Evolutionary conservation across 2,329 filamentous ascomycete genomes (phyloP), one percentile per base, ranked within the genome.

Genomic region (Phyllosticta paracitricarpa): DNA sequence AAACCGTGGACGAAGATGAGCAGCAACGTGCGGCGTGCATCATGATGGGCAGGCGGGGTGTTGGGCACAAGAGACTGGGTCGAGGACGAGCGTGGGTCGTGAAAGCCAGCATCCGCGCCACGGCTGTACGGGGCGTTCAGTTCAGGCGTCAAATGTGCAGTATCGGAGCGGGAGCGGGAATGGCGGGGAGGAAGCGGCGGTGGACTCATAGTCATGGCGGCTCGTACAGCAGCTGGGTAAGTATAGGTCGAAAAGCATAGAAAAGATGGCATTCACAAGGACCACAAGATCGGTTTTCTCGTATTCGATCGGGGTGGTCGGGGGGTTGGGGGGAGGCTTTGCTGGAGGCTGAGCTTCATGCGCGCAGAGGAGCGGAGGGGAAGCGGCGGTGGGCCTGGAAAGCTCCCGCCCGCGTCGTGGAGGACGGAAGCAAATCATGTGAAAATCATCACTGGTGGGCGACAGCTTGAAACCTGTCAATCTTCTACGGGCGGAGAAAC

Each of bases 1-100:
- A 95, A 96, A 63, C 92, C 91, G 76, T 96, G 92, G 61, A 96
- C 85, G 71, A 91, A 96, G 59, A 96, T 78, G 24, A 96, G 71
- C 1, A 97, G 80, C 25, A 97, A 78, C 26, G 79, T 81, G 57
- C 84, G 76, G 25, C 74, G 71, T n/a, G 72, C 71, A 28, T 70
- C 65, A 40, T 40, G 6, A 14, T 69, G 67, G 33, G 63, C 52
- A 3, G 71, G 66, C 12, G 68, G 67, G 33, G 74, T 69, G 3
- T 62, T 61, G 25, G 77, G 77, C 4, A 73, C 66, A 7, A 80
- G 72, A 3, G 78, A 80, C 60, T 80, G 73, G 3, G 73, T 75
- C 2, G 78, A 80, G 1, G 74, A 76, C 2, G 75, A 75, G 25
- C 78, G 74, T 26, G 75, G 76, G 63, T 80, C 78, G 30, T 71